These are phyloP conservation scores for Ophiostoma piceae DNA, from an alignment of 2,329 filamentous ascomycete species.

Conservation along the genomic window DNA sequence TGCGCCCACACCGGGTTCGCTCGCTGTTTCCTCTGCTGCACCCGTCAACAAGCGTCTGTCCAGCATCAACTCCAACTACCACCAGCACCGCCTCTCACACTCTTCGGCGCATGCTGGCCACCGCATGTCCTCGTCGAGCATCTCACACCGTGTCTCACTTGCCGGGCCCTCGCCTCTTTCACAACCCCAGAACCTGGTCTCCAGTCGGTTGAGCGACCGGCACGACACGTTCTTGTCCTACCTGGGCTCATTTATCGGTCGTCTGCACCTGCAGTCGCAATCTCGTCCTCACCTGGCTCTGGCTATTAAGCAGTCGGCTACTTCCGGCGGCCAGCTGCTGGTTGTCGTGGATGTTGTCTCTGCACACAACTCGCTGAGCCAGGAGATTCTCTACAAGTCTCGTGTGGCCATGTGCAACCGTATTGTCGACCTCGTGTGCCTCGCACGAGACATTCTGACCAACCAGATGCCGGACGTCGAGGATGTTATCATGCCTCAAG, in stretches of 20 bases:
- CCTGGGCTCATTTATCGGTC: slow-evolving; percentile 86
- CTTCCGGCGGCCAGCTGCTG: slow-evolving; percentile 73
- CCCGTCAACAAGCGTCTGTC: slow-evolving; percentile 45
- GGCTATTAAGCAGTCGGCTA: slow-evolving; percentile 77
- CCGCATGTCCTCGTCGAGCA: slow-evolving; percentile 50
- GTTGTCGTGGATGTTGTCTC: slow-evolving; percentile 77
- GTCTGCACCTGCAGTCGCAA: slow-evolving; percentile 84
- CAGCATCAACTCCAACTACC: slow-evolving; percentile 19
- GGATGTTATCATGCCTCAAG: slow-evolving; percentile 72
- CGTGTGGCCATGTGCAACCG: slow-evolving; percentile 72
- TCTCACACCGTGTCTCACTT: slow-evolving; percentile 72
- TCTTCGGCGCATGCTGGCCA: slow-evolving; percentile 37
- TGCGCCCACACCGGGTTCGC: slow-evolving; percentile 11
- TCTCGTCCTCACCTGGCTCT: slow-evolving; percentile 76
- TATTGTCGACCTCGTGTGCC: slow-evolving; percentile 73
- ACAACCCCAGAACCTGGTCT: slow-evolving; percentile 69
- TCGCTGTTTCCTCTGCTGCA: slow-evolving; percentile 31
- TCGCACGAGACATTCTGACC: slow-evolving; percentile 72
- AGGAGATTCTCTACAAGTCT: slow-evolving; percentile 60
- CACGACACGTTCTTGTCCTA: slow-evolving; percentile 88
- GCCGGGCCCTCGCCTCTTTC: slow-evolving; percentile 60
- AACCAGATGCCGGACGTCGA: slow-evolving; percentile 64
- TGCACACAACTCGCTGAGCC: slow-evolving; percentile 65
- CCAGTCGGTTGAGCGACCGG: slow-evolving; percentile 69
- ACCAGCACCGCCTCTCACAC: slow-evolving; percentile 36